Percentiles rank a stretch among this genome's conserved stretches.
Evolutionary conservation across 371 early-diverging fungal genomes (phyloP).

Genomic region (Rozella allomycis): DNA sequence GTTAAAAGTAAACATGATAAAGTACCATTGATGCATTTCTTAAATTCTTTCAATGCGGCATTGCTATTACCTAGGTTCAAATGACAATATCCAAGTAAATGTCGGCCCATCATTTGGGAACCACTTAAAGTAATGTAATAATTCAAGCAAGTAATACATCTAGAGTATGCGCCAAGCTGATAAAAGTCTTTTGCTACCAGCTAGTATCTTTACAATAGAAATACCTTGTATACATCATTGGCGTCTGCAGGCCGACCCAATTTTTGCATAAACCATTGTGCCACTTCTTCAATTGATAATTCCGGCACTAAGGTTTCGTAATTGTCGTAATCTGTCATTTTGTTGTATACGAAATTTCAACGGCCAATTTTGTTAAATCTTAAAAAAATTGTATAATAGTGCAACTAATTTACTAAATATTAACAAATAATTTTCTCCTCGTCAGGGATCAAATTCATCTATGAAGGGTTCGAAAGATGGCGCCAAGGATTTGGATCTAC

Average conservation of each 20-base stretch:
- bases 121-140: constrained; percentile 14
- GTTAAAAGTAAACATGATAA: background rate
- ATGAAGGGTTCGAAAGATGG: no score
- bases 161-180: constrained; percentile 26
- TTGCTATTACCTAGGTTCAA: constrained; percentile 21
- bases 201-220: background rate
- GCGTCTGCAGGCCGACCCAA: constrained; percentile 21
- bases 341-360: no score
- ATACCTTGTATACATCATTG: constrained; percentile 19
- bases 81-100: constrained; percentile 28
- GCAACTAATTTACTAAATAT: no score
- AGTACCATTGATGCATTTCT: constrained; percentile 25
- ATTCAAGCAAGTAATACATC: constrained; percentile 23
- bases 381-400: no score
- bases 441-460: no score
- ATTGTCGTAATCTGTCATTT: no score
- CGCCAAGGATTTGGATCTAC: no score
- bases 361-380: no score
- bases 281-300: constrained; percentile 22
- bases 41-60: constrained; percentile 23
- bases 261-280: constrained; percentile 23
- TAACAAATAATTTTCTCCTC: no score
- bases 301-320: no score
- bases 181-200: constrained; percentile 29
- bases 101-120: constrained; percentile 17